These are phyloP conservation scores for Pterulicium gracile DNA, from an alignment of 1,284 basidiomycete genomes.

Conservation along the genomic window DNA sequence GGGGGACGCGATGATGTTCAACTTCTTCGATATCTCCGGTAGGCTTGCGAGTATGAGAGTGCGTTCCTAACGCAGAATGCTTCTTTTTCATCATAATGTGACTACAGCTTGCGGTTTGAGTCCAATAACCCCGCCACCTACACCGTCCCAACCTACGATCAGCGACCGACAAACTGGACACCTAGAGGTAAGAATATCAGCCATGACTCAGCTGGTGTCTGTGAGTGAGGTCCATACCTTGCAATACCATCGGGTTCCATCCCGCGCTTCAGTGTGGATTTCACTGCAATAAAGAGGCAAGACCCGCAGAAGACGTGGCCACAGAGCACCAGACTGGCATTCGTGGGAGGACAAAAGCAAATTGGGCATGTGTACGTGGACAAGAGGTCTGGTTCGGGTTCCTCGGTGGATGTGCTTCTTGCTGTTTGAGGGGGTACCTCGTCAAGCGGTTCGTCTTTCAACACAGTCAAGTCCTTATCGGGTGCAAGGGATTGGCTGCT, in stretches of 20 bases:
- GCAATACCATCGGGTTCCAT: conserved; percentile 29
- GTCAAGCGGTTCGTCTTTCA: no score
- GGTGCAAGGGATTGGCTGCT: no score
- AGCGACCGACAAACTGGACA: conserved; percentile 57
- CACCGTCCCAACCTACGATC: conserved; percentile 56
- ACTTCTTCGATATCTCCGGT: no score
- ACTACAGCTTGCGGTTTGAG: conserved; percentile 37
- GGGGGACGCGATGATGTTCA: no score
- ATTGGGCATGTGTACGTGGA: conserved; percentile 64
- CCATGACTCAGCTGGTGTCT: conserved; percentile 2
- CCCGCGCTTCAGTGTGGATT: conserved; percentile 44
- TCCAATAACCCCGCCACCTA: conserved; percentile 52
- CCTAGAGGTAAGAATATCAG: conserved; percentile 19
- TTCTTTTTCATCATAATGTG: conserved; percentile 27
- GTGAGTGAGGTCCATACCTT: conserved; percentile 24
- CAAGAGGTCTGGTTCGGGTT: conserved; percentile 33
- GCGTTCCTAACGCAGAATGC: no score
- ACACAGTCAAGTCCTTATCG: no score
- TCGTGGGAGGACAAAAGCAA: conserved; percentile 63
- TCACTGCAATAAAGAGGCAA: conserved; percentile 66
- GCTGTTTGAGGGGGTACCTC: background rate
- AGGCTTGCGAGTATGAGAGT: no score
- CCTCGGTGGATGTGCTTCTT: conserved; percentile 6
- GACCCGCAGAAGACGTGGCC: conserved; percentile 69
- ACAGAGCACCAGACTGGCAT: conserved; percentile 68